These are phyloP conservation scores for Gamarada debralockiae DNA, from an alignment of 495 filamentous ascomycete species.

Conservation along the genomic window DNA sequence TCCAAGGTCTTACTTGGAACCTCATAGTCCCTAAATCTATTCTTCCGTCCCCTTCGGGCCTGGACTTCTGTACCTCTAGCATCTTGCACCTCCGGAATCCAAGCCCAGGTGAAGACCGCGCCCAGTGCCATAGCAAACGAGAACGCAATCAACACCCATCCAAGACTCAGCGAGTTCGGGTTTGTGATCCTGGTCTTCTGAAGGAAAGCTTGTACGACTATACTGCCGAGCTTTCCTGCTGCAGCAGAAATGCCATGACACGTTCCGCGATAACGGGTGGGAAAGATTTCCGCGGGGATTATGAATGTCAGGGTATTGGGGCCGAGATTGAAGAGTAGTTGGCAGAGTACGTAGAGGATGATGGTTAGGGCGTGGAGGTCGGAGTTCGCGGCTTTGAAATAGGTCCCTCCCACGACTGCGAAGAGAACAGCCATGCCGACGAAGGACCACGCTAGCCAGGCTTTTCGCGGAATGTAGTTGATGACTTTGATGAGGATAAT, in stretches of 20 bases:
- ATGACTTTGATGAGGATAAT: conserved; percentile 32
- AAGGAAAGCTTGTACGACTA: conserved; percentile 11
- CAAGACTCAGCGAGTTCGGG: conserved; percentile 17
- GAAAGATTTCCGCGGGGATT: conserved; percentile 32
- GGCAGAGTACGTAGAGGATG: conserved; percentile 52
- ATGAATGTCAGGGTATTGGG: conserved; percentile 15
- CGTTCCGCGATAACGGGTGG: conserved; percentile 14
- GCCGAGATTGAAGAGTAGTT: conserved; percentile 64
- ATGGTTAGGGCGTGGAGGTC: conserved; percentile 45
- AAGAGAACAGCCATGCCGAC: conserved; percentile 35
- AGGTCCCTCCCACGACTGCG: conserved; percentile 33
- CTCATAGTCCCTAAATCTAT: not conserved
- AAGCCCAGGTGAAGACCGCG: conserved; percentile 31
- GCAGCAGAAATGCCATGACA: conserved; percentile 19
- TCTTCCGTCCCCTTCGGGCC: not conserved
- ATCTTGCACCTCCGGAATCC: conserved; percentile 32
- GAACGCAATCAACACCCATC: conserved; percentile 28
- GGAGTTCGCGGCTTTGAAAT: conserved; percentile 26
- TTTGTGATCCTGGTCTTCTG: not conserved
- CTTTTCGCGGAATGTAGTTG: conserved; percentile 34
- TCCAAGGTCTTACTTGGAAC: conserved; percentile 6
- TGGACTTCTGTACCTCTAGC: not conserved
- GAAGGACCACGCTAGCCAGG: conserved; percentile 35
- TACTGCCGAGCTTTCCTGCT: conserved; percentile 10
- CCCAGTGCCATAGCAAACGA: conserved; percentile 30